These are phyloP conservation scores for Coprinopsis cinerea DNA, from an alignment of 768 basidiomycete genomes.

Conservation along the genomic window DNA sequence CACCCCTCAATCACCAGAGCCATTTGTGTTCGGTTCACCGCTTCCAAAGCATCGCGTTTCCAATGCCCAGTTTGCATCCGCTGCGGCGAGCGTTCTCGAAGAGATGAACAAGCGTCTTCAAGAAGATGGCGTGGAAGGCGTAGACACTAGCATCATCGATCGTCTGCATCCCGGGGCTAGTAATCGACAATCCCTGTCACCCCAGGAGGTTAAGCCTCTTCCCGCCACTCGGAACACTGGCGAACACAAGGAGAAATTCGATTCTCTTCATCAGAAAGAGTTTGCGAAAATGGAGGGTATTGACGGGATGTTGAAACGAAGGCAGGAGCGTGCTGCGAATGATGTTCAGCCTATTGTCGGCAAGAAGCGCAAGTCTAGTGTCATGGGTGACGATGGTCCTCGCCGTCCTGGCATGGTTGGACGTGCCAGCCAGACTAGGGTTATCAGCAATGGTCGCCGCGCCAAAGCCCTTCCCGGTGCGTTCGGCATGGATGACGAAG, in stretches of 20 bases:
- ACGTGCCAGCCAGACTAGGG: slow-evolving; percentile 34
- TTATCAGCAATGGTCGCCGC: slow-evolving; percentile 42
- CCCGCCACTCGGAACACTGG: slow-evolving; percentile 20
- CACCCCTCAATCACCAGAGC: slow-evolving; percentile 23
- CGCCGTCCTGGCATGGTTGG: slow-evolving; percentile 22
- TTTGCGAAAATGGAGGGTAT: slow-evolving; percentile 81
- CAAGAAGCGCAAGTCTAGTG: slow-evolving; percentile 51
- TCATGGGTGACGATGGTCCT: slow-evolving; percentile 28
- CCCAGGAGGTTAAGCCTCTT: slow-evolving; percentile 26
- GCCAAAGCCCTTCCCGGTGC: slow-evolving; percentile 48
- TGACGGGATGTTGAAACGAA: slow-evolving; percentile 32
- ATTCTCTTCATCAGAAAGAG: slow-evolving; percentile 55
- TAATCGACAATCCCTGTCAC: slow-evolving; percentile 11
- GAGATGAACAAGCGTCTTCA: slow-evolving; percentile 77
- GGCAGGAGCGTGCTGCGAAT: slow-evolving; percentile 14
- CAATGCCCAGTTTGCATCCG: slow-evolving; percentile 59
- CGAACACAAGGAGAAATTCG: slow-evolving; percentile 40
- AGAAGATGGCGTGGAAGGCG: slow-evolving; percentile 46
- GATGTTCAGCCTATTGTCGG: slow-evolving; percentile 20
- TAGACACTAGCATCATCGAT: slow-evolving; percentile 40
- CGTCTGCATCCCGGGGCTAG: slow-evolving; percentile 30
- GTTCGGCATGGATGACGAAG: slow-evolving; percentile 51
- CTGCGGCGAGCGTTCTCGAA: slow-evolving; percentile 65
- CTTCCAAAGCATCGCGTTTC: slow-evolving; percentile 56
- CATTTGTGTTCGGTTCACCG: slow-evolving; percentile 78